Percentiles rank a stretch among this genome's conserved stretches.
Conservation (phyloP, 1,284 basidiomycete genomes). For the Trichosporon faecale region DNA sequence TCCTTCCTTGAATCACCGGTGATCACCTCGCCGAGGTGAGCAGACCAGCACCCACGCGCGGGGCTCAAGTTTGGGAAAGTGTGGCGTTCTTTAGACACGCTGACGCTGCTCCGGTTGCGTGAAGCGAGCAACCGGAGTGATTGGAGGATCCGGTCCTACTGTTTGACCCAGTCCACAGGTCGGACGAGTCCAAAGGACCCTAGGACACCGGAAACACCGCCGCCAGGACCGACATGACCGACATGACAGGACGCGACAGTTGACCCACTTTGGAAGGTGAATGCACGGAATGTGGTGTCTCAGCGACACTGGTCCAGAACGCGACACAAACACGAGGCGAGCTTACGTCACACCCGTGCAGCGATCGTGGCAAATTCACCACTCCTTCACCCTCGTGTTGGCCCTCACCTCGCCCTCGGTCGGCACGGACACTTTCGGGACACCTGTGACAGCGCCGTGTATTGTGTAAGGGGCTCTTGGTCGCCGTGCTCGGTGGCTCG, state of each 20-base stretch:
- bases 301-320: background rate
- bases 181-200: background rate
- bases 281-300: background rate
- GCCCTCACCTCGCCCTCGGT: background rate
- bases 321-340: background rate
- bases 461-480: no score
- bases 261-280: background rate
- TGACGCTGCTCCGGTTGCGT: background rate
- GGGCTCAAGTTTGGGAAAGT: background rate
- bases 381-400: background rate
- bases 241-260: background rate
- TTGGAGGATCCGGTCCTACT: background rate
- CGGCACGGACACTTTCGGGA: constrained; percentile 1
- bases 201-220: background rate
- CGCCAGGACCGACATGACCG: background rate
- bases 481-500: background rate
- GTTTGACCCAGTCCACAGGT: no score
- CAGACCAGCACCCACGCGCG: background rate
- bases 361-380: background rate
- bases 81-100: background rate
- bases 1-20: background rate
- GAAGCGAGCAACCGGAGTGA: background rate
- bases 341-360: background rate
- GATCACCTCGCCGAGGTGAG: background rate
- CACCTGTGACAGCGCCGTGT: background rate